Evolutionary conservation across 371 early-diverging fungal species (phyloP).

Genomic region (Amoeboaphelidium protococcarum): DNA sequence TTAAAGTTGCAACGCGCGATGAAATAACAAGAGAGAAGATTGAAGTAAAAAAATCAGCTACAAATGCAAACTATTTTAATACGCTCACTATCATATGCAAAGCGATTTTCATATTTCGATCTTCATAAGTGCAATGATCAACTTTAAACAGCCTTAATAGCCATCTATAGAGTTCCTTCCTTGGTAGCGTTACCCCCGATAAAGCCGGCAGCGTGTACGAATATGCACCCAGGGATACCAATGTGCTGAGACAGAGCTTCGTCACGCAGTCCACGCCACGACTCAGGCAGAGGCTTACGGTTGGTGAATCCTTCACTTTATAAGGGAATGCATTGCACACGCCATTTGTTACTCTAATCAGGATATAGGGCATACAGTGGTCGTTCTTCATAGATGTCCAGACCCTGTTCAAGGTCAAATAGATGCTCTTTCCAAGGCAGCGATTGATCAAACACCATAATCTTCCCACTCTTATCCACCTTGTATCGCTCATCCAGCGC

Average conservation of each 20-base stretch:
- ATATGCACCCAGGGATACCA: slow-evolving; percentile 58
- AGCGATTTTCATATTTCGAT: too few species aligned
- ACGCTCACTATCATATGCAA: too few species aligned
- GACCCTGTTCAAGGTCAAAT: slow-evolving; percentile 33
- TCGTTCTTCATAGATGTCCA: slow-evolving; percentile 5
- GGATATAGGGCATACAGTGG: slow-evolving; percentile 60
- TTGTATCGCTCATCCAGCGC: slow-evolving; percentile 13
- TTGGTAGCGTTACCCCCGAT: slow-evolving; percentile 4
- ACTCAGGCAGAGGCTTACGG: slow-evolving; percentile 68
- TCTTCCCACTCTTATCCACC: slow-evolving; percentile 41
- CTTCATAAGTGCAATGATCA: too few species aligned
- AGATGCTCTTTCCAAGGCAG: slow-evolving; percentile 86
- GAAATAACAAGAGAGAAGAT: too few species aligned
- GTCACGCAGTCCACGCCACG: slow-evolving; percentile 87
- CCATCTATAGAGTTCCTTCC: not conserved
- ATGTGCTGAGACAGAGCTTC: slow-evolving; percentile 45
- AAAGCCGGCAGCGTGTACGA: slow-evolving; percentile 81
- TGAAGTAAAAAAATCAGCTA: too few species aligned
- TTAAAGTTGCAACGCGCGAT: too few species aligned
- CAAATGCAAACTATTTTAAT: too few species aligned
- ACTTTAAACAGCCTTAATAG: too few species aligned
- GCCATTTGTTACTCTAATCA: slow-evolving; percentile 12
- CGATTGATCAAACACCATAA: slow-evolving; percentile 45
- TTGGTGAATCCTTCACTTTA: slow-evolving; percentile 50
- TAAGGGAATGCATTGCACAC: slow-evolving; percentile 52